Evolutionary conservation across 2,329 filamentous ascomycete species (phyloP).

Genomic region (Fusarium palustre): DNA sequence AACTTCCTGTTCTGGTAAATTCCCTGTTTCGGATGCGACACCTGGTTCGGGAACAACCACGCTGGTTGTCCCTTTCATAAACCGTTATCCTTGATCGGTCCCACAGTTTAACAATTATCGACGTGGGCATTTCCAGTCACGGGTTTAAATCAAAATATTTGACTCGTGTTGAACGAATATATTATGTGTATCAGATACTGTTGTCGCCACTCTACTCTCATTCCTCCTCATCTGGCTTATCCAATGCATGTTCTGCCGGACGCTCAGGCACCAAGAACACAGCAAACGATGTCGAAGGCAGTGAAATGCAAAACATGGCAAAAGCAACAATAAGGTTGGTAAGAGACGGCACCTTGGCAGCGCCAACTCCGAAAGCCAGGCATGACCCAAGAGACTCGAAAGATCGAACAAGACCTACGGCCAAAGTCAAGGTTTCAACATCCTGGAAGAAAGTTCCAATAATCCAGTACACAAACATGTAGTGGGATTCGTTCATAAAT

Average conservation of each 20-base stretch:
- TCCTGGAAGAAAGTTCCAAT: slow-evolving; percentile 64
- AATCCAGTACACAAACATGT: slow-evolving; percentile 65
- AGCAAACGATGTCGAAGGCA: slow-evolving; percentile 53
- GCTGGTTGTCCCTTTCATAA: neutral
- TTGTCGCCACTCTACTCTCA: neutral
- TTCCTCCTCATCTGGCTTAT: slow-evolving; percentile 3
- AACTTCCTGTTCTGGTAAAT: neutral
- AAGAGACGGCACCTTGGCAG: slow-evolving; percentile 59
- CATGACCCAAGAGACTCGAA: slow-evolving; percentile 62
- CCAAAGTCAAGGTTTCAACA: slow-evolving; percentile 62
- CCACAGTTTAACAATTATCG: neutral
- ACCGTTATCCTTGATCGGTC: neutral
- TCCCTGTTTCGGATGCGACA: neutral
- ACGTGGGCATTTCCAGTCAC: neutral
- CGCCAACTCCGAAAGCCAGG: slow-evolving; percentile 61
- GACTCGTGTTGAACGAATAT: neutral
- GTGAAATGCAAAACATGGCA: slow-evolving; percentile 59
- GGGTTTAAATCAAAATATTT: neutral
- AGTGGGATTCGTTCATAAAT: slow-evolving; percentile 64
- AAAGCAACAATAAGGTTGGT: slow-evolving; percentile 62
- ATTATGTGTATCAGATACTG: neutral
- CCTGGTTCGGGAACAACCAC: neutral
- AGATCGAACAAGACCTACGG: slow-evolving; percentile 60
- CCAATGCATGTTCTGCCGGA: slow-evolving; percentile 26
- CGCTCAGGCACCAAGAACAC: slow-evolving; percentile 54